A percentile compares a stretch with the other conserved stretches of the same genome.
Evolutionary conservation across 352 stramenopile species (phyloP).

Genomic region (Phytophthora ohioensis): DNA sequence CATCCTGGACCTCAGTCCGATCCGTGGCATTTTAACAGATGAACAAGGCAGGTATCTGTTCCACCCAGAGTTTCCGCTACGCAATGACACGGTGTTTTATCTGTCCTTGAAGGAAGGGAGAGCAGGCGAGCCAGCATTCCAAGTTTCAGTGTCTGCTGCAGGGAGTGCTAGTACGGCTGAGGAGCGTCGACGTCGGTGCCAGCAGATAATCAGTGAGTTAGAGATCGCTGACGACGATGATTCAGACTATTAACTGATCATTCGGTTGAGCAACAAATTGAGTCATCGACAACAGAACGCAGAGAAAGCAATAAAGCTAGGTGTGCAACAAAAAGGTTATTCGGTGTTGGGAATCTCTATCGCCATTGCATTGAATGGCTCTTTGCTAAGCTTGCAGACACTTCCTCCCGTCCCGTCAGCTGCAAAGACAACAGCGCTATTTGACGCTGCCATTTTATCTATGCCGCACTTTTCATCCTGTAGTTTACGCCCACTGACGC

Average conservation of each 20-base stretch:
- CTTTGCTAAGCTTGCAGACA: conserved; percentile 19
- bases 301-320: conserved; percentile 7
- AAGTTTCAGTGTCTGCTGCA: conserved; percentile 35
- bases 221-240: conserved; percentile 32
- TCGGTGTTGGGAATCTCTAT: conserved; percentile 34
- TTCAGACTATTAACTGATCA: conserved; percentile 15
- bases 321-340: conserved; percentile 25
- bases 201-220: conserved; percentile 49
- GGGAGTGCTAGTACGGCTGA: conserved; percentile 16
- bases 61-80: not conserved
- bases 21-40: conserved; percentile 61
- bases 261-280: not conserved
- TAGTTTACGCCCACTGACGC: conserved; percentile 71
- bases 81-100: conserved; percentile 33
- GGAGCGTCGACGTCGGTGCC: conserved; percentile 31
- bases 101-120: conserved; percentile 37
- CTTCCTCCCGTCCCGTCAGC: conserved; percentile 6
- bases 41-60: conserved; percentile 63
- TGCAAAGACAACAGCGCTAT: conserved; percentile 14
- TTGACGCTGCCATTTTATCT: conserved; percentile 8
- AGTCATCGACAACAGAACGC: not conserved
- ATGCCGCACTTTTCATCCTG: conserved; percentile 2
- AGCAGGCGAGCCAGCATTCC: conserved; percentile 13
- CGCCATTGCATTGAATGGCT: conserved; percentile 21
- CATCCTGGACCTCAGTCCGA: conserved; percentile 58